These are phyloP conservation scores for Saccharomycopsis amapae DNA, from an alignment of 805 yeast species.

Conservation along the genomic window DNA sequence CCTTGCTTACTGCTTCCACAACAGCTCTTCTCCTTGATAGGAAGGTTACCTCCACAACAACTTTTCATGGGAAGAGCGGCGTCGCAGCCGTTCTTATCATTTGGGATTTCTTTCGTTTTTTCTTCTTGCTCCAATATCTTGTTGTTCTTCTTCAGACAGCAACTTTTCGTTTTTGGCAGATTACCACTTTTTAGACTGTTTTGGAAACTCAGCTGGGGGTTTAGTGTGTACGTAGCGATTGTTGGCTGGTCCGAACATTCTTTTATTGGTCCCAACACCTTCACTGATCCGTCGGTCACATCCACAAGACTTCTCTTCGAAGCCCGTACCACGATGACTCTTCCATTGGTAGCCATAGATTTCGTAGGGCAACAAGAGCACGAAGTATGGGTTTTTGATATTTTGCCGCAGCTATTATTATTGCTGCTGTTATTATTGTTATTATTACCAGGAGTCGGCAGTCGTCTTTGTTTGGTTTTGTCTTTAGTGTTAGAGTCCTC, in stretches of 20 bases:
- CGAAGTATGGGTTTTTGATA: neutral
- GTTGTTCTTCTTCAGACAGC: slow-evolving; percentile 1
- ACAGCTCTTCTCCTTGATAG: neutral
- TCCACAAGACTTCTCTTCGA: slow-evolving; percentile 15
- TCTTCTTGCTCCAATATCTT: neutral
- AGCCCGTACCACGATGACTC: slow-evolving; percentile 20
- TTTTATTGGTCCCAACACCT: slow-evolving; percentile 7
- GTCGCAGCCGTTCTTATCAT: too few species aligned
- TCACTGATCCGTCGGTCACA: slow-evolving; percentile 14
- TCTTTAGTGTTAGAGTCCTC: neutral
- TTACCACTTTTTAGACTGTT: neutral
- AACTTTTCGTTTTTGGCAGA: neutral
- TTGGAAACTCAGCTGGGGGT: slow-evolving; percentile 3
- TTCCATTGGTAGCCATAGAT: slow-evolving; percentile 14
- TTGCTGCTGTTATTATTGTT: neutral
- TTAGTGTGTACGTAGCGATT: slow-evolving; percentile 9
- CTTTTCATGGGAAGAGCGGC: too few species aligned
- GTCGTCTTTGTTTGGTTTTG: neutral
- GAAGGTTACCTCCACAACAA: too few species aligned
- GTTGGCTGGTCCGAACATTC: slow-evolving; percentile 2
- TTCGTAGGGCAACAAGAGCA: slow-evolving; percentile 20
- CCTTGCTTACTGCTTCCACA: neutral
- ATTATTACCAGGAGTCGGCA: neutral
- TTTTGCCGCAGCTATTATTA: neutral
- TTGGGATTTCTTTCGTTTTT: neutral